phyloP scores from a whole-genome alignment of 306 rosid genomes.

The Dryas octopetala region DNA sequence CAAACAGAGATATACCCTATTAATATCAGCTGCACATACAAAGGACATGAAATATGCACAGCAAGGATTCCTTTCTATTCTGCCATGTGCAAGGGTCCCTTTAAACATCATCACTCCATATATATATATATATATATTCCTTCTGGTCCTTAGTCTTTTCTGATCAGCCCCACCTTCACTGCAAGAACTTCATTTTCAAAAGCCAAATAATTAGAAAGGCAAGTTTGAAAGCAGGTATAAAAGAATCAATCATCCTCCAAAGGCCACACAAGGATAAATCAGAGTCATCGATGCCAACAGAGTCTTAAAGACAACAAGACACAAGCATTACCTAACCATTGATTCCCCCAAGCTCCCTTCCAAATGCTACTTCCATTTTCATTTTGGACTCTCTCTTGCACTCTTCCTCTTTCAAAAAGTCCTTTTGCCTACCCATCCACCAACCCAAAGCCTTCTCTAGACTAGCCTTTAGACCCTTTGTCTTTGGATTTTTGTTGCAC shows the following conservation, averaged over 20 bases:
- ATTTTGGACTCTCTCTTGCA: constrained; percentile 52
- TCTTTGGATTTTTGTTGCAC: constrained; percentile 52
- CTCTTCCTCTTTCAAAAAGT: constrained; percentile 52
- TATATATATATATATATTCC: constrained; percentile 46
- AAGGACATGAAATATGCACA: constrained; percentile 10
- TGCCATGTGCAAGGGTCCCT: constrained; percentile 30
- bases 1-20: background rate
- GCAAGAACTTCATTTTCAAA: constrained; percentile 26
- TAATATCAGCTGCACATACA: constrained; percentile 8
- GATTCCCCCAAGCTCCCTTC: constrained; percentile 67
- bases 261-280: constrained; percentile 32
- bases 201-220: constrained; percentile 10
- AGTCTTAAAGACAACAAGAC: constrained; percentile 49
- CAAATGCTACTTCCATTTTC: constrained; percentile 70
- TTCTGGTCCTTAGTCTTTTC: constrained; percentile 55
- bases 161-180: constrained; percentile 36
- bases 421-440: constrained; percentile 58
- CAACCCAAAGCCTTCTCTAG: constrained; percentile 51
- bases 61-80: constrained; percentile 19
- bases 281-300: constrained; percentile 26
- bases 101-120: constrained; percentile 41
- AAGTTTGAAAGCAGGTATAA: constrained; percentile 26
- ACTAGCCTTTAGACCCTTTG: constrained; percentile 48
- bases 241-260: constrained; percentile 24
- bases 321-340: constrained; percentile 73